Conservation (phyloP, 106 monocot species). For the Ottelia alismoides region DNA sequence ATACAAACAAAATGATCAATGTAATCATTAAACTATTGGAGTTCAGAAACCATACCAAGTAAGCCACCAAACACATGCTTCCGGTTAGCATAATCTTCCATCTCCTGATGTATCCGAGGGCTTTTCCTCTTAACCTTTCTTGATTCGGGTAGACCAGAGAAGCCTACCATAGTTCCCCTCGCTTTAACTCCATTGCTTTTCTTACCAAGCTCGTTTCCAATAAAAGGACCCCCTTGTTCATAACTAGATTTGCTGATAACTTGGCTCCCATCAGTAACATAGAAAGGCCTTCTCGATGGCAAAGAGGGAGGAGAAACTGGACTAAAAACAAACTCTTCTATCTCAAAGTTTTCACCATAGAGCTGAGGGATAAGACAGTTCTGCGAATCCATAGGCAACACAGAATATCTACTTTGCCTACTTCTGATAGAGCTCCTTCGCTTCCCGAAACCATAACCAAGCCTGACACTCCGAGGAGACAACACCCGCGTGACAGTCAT, state of each 20-base stretch:
- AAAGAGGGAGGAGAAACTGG: conserved; percentile 10
- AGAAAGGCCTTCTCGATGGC: conserved; percentile 20
- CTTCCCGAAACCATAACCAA: conserved; percentile 16
- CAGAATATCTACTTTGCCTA: conserved; percentile 15
- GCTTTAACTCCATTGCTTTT: not conserved
- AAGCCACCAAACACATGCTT: conserved; percentile 1
- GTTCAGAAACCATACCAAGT: too few species aligned
- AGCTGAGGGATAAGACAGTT: conserved; percentile 40
- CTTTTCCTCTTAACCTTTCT: conserved; percentile 24
- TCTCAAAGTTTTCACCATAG: conserved; percentile 26
- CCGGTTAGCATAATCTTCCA: not conserved
- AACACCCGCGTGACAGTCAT: conserved; percentile 3
- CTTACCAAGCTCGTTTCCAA: conserved; percentile 2
- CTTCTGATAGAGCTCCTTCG: conserved; percentile 15
- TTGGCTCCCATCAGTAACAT: conserved; percentile 26
- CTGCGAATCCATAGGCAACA: conserved; percentile 34
- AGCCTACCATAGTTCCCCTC: conserved; percentile 8
- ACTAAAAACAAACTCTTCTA: conserved; percentile 42
- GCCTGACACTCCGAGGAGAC: conserved; percentile 14
- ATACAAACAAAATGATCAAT: too few species aligned
- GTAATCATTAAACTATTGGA: too few species aligned
- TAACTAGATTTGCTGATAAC: conserved; percentile 37
- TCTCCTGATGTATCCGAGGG: conserved; percentile 5
- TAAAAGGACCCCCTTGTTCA: conserved; percentile 5
- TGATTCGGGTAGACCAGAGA: conserved; percentile 11